Evolutionary conservation across 2,329 filamentous ascomycete species (phyloP).

Genomic region (Exutisphaerella laricina): DNA sequence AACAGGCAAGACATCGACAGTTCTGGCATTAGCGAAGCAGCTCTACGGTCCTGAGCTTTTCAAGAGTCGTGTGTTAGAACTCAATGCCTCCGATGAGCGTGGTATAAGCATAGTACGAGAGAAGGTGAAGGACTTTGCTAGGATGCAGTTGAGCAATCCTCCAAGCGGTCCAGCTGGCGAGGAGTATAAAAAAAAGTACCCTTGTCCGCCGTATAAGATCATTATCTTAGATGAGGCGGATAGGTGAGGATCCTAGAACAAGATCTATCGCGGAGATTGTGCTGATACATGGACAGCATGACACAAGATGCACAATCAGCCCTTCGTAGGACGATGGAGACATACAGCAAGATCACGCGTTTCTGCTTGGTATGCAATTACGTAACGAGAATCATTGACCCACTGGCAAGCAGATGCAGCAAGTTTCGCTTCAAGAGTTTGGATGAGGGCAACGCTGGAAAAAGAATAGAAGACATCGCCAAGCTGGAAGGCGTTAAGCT

Average conservation of each 20-base stretch:
- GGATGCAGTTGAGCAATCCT: constrained; percentile 85
- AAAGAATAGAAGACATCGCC: constrained; percentile 77
- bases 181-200: constrained; percentile 62
- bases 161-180: constrained; percentile 57
- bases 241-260: too few species aligned
- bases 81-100: constrained; percentile 98
- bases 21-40: constrained; percentile 94
- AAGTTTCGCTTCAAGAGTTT: constrained; percentile 98
- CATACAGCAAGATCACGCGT: constrained; percentile 89
- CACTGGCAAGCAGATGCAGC: constrained; percentile 83
- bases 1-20: constrained; percentile 95
- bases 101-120: constrained; percentile 95
- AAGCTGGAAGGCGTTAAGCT: constrained; percentile 67
- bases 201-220: constrained; percentile 97
- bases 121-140: constrained; percentile 97
- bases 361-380: constrained; percentile 99
- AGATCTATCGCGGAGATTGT: too few species aligned
- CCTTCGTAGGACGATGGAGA: constrained; percentile 93
- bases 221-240: constrained; percentile 98
- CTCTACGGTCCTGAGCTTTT: constrained; percentile 94
- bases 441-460: constrained; percentile 76
- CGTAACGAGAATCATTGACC: constrained; percentile 96
- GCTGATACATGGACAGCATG: too few species aligned
- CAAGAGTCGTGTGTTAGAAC: constrained; percentile 89
- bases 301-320: constrained; percentile 96